phyloP scores from a whole-genome alignment of 257 asterid genomes.

The Solanum piurae region DNA sequence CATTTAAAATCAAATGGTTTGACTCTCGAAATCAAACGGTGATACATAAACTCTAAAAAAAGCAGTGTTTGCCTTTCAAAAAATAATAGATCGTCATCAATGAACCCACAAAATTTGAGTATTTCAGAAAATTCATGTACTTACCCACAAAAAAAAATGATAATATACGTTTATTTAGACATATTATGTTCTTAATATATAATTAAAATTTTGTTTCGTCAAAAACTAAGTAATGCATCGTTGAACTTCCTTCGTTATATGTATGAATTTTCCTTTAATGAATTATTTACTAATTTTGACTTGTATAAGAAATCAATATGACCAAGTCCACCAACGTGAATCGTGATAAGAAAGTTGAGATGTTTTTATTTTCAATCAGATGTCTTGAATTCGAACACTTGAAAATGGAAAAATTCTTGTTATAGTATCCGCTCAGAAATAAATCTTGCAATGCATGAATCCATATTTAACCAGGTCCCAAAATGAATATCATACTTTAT shows the following conservation, averaged over 20 bases:
- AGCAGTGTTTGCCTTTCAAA: accelerated
- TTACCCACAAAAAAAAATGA: no score
- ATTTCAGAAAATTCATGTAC: no score
- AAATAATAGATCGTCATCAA: no score
- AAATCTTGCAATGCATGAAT: background rate
- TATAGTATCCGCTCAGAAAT: background rate
- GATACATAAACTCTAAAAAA: background rate
- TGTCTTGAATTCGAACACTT: accelerated
- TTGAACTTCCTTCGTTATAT: background rate
- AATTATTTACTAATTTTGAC: background rate
- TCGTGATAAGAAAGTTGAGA: background rate
- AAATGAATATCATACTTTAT: no score
- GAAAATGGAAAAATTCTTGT: accelerated
- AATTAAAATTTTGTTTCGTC: background rate
- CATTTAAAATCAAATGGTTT: accelerated
- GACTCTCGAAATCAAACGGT: background rate
- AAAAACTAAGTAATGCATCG: background rate
- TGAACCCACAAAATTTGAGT: no score
- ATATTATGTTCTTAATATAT: no score
- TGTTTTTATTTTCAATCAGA: background rate
- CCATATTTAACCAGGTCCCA: no score
- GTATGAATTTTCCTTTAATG: background rate
- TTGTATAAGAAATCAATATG: background rate
- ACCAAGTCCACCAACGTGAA: background rate
- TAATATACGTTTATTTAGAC: no score